These are phyloP conservation scores for Phytopythium kandeliae DNA, from an alignment of 352 stramenopile species.

Conservation along the genomic window DNA sequence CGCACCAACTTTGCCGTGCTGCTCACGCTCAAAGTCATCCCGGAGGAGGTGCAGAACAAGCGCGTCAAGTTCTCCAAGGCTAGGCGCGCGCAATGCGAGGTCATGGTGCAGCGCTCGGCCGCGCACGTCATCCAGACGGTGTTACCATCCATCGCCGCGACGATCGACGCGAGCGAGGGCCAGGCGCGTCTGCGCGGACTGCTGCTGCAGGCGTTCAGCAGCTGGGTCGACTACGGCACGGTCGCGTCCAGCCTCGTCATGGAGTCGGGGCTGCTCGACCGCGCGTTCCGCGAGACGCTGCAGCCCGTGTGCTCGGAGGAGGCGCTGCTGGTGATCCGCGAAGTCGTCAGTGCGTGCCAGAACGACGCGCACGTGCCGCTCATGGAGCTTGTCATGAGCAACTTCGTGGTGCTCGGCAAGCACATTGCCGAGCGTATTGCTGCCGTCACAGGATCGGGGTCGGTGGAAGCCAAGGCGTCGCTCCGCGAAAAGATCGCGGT, in stretches of 20 bases:
- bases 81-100: constrained; percentile 55
- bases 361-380: constrained; percentile 55
- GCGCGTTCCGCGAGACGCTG: constrained; percentile 53
- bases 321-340: constrained; percentile 56
- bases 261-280: constrained; percentile 52
- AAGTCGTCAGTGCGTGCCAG: constrained; percentile 57
- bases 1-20: constrained; percentile 74
- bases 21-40: constrained; percentile 68
- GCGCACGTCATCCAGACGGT: constrained; percentile 53
- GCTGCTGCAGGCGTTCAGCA: constrained; percentile 57
- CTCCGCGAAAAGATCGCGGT: constrained; percentile 1
- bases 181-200: constrained; percentile 39
- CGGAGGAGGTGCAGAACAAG: constrained; percentile 74
- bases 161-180: constrained; percentile 50
- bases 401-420: constrained; percentile 71
- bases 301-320: constrained; percentile 28
- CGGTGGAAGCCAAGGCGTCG: neutral
- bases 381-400: constrained; percentile 74
- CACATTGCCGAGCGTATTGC: constrained; percentile 33
- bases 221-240: constrained; percentile 70
- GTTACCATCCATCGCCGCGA: constrained; percentile 42
- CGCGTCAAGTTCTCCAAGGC: constrained; percentile 73
- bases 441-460: neutral
- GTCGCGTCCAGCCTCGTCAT: constrained; percentile 47
- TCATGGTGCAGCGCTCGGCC: constrained; percentile 61